These are phyloP conservation scores for Bacidia rubella DNA, from an alignment of 495 filamentous ascomycete species.

Conservation along the genomic window DNA sequence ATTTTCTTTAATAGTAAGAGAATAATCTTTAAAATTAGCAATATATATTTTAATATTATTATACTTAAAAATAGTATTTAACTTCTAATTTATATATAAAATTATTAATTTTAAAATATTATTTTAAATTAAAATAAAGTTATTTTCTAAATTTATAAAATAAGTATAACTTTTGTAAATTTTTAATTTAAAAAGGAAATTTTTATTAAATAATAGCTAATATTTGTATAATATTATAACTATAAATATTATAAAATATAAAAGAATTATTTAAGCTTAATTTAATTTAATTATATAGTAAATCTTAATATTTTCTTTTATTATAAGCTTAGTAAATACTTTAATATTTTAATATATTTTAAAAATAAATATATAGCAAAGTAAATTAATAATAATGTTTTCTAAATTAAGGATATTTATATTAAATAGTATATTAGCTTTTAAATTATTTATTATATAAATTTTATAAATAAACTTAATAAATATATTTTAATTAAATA, in stretches of 20 bases:
- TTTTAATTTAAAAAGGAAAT: neutral
- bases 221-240: neutral
- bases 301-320: neutral
- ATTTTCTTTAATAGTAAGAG: neutral
- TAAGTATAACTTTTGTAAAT: neutral
- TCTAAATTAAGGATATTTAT: neutral
- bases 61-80: neutral
- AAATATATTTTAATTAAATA: neutral
- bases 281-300: neutral
- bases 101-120: neutral
- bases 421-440: neutral
- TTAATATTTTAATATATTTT: neutral
- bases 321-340: neutral
- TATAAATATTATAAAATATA: neutral
- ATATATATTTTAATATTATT: neutral
- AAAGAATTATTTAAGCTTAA: neutral
- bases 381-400: neutral
- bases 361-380: neutral
- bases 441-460: neutral
- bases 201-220: neutral
- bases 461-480: neutral
- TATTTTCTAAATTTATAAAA: neutral
- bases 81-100: neutral
- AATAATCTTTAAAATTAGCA: neutral
- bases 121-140: conserved; percentile 2